These are phyloP conservation scores for Austroboletus festivus DNA, from an alignment of 768 basidiomycete species.

Conservation along the genomic window DNA sequence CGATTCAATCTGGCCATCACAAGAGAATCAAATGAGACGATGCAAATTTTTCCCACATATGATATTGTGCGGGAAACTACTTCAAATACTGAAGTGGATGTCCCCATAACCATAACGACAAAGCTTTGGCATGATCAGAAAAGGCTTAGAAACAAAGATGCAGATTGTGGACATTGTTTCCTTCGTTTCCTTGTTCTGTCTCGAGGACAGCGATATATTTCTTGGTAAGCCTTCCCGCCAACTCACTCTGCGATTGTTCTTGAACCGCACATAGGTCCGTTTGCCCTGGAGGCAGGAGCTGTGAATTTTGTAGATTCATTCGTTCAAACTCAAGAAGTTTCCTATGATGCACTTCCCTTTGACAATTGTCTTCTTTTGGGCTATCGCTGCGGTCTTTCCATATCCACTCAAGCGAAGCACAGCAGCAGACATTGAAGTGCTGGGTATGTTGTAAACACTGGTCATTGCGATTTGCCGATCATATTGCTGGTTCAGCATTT, in stretches of 20 bases:
- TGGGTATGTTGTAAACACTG: conserved; percentile 44
- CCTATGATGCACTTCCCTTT: conserved; percentile 4
- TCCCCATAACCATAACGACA: conserved; percentile 4
- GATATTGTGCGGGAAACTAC: neutral
- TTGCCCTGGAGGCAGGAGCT: conserved; percentile 36
- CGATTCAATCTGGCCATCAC: too few relatives aligned
- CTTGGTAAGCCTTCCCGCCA: neutral
- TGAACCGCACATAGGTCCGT: neutral
- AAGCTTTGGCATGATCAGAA: neutral
- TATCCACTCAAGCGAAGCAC: conserved; percentile 7
- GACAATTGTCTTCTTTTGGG: neutral
- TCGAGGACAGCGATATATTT: conserved; percentile 1
- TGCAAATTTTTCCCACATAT: neutral
- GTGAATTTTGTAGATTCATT: conserved; percentile 22
- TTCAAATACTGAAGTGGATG: neutral
- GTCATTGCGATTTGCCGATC: neutral
- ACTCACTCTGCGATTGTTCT: neutral
- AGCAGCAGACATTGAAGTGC: conserved; percentile 40
- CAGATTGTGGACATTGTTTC: neutral
- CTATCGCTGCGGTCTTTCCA: conserved; percentile 1
- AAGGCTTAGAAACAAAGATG: neutral
- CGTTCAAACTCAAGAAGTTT: conserved; percentile 19
- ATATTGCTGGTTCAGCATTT: conserved; percentile 48
- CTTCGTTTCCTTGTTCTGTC: neutral
- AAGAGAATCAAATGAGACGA: too few relatives aligned